Evolutionary conservation across 1,284 basidiomycete species (phyloP).

Genomic region (Farysia itapuensis): DNA sequence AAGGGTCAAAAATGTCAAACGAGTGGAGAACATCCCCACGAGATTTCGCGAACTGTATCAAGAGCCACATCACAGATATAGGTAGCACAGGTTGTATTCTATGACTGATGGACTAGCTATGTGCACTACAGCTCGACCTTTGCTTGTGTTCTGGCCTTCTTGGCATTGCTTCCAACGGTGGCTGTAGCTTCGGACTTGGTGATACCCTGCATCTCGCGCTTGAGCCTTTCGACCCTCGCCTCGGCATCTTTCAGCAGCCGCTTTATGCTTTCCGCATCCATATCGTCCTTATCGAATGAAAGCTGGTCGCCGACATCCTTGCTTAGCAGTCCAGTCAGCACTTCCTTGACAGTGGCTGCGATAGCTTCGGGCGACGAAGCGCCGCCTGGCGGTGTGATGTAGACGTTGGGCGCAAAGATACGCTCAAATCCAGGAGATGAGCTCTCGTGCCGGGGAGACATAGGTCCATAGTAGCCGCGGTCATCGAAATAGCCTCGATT

Average conservation of each 20-base stretch:
- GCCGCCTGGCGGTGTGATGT: slow-evolving; percentile 27
- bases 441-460: slow-evolving; percentile 5
- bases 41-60: too few relatives aligned
- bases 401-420: slow-evolving; percentile 27
- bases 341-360: slow-evolving; percentile 55
- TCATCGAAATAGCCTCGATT: slow-evolving; percentile 31
- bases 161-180: too few relatives aligned
- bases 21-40: too few relatives aligned
- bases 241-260: not conserved
- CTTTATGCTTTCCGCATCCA: not conserved
- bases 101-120: too few relatives aligned
- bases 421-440: slow-evolving; percentile 7
- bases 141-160: too few relatives aligned
- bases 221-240: not conserved
- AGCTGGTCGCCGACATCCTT: not conserved
- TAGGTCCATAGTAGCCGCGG: slow-evolving; percentile 16
- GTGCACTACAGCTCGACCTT: too few relatives aligned
- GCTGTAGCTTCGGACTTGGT: too few relatives aligned
- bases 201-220: not conserved
- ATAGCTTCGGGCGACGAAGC: slow-evolving; percentile 46
- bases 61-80: too few relatives aligned
- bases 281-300: not conserved
- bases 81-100: too few relatives aligned
- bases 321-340: slow-evolving; percentile 54
- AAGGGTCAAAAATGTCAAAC: too few relatives aligned